These are phyloP conservation scores for Cutaneotrichosporon cavernicola DNA, from an alignment of 1,284 basidiomycete genomes.

Conservation along the genomic window DNA sequence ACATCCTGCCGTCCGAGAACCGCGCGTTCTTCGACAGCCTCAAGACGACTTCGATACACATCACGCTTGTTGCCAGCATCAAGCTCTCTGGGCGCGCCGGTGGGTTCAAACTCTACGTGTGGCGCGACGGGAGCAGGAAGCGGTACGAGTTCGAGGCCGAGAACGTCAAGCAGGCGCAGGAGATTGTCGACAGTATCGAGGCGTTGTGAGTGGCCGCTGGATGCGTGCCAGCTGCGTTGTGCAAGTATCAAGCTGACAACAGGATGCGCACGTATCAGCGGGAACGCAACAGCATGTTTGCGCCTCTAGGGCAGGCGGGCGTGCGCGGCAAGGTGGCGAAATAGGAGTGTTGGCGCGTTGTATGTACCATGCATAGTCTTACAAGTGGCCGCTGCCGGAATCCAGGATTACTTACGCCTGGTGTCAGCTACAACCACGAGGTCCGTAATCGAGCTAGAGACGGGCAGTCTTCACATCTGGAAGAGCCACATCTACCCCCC, in stretches of 20 bases:
- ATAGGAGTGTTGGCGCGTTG: background rate
- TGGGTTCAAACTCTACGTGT: constrained; percentile 80
- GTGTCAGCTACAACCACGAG: background rate
- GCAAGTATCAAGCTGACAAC: background rate
- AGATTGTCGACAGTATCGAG: constrained; percentile 46
- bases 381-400: background rate
- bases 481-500: too few species aligned
- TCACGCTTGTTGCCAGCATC: constrained; percentile 79
- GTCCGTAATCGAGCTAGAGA: background rate
- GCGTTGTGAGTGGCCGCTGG: constrained; percentile 36
- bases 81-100: constrained; percentile 78
- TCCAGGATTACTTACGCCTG: constrained; percentile 5
- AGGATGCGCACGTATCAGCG: constrained; percentile 43
- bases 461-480: background rate
- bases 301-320: constrained; percentile 5
- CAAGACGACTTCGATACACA: constrained; percentile 88
- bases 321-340: background rate
- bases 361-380: constrained; percentile 12
- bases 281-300: constrained; percentile 23
- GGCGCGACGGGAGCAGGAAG: constrained; percentile 70
- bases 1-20: constrained; percentile 86
- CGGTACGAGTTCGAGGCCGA: constrained; percentile 98
- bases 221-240: background rate
- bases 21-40: constrained; percentile 82
- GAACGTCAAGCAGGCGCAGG: constrained; percentile 67